These are phyloP conservation scores for Rasamsonia emersonii DNA, from an alignment of 2,329 filamentous ascomycete species.

Conservation along the genomic window DNA sequence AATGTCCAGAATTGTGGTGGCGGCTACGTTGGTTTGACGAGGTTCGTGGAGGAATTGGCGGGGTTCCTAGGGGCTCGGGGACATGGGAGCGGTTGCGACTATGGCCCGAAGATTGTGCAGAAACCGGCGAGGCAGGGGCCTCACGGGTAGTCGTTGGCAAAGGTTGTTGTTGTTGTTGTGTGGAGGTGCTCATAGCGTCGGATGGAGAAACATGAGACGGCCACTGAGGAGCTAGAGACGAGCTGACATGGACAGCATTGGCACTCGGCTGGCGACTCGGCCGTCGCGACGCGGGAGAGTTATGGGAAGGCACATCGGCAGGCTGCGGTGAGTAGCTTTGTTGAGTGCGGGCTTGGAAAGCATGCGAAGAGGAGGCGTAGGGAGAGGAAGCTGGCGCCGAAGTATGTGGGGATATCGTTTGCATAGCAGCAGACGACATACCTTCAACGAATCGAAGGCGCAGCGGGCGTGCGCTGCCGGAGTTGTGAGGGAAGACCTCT, in stretches of 20 bases:
- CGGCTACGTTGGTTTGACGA: constrained; percentile 60
- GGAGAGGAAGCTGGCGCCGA: constrained; percentile 34
- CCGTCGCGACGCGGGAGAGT: constrained; percentile 30
- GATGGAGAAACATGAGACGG: constrained; percentile 23
- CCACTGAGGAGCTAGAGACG: constrained; percentile 20
- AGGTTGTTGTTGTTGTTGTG: constrained; percentile 34
- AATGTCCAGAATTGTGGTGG: constrained; percentile 25
- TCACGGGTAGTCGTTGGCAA: constrained; percentile 33
- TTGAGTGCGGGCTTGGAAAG: constrained; percentile 30
- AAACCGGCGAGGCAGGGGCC: constrained; percentile 30
- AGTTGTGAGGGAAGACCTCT: constrained; percentile 17
- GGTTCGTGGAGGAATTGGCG: constrained; percentile 69
- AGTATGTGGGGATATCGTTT: constrained; percentile 50
- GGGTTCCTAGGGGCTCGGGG: constrained; percentile 47
- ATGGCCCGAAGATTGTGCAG: constrained; percentile 19
- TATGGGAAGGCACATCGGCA: constrained; percentile 29
- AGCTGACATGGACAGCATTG: constrained; percentile 11
- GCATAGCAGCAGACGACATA: constrained; percentile 58
- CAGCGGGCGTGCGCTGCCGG: constrained; percentile 16
- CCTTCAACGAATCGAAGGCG: constrained; percentile 28
- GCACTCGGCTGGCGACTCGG: constrained; percentile 11
- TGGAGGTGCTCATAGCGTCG: constrained; percentile 38
- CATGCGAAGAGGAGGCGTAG: constrained; percentile 16
- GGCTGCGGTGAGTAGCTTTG: constrained; percentile 39
- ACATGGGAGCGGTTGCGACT: constrained; percentile 24